Evolutionary conservation across 148 eudicot species (phyloP), one percentile per base, ranked within the genome.

Genomic region (Drosera capensis): DNA sequence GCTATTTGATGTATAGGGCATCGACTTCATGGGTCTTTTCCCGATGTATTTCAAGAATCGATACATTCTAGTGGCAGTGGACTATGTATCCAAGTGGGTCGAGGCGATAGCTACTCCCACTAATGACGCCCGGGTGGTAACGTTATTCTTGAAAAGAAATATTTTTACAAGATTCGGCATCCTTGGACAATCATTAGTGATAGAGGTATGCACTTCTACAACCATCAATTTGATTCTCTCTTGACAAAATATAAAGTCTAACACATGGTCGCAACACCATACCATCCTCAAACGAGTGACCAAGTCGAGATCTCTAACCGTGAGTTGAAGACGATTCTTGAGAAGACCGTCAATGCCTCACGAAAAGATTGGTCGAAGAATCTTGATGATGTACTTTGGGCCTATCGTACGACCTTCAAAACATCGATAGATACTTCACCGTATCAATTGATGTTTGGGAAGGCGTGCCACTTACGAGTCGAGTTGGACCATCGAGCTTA

Each of bases 331-430:
- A 3, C 14, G 1, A 46, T 45, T 3, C 12, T 46, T 7, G 46
- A 46, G 23, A 31, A 48, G 22, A 48, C 14, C 0, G 49, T 49
- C 1, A 14, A 7, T 1, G 12, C 8, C 0, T 15, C 20, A 1
- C 8, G 49, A 9, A 48, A 58, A 14, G 49, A 58, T 43, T 58
- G 55, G 49, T 8, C 44, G 0, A 0, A 49, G 41, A n/a, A n/a
- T 7, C n/a, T 58, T 0, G 36, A 41, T 17, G 44, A 49, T 15
- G 22, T 18, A 11, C 31, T 57, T 11, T 49, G 38, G 55, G 62
- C 48, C 1, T 57, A 55, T 17, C 14, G 42, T 5, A 57, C 62
- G 2, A 17, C 38, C 2, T 34, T 4, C 38, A 44, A 44, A 25
- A 59, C 44, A 0, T 50, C 37, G 0, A 19, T 59, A 4, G 40